Evolutionary conservation across 169 alveolate species (phyloP).

Genomic region (Cryptosporidium felis): DNA sequence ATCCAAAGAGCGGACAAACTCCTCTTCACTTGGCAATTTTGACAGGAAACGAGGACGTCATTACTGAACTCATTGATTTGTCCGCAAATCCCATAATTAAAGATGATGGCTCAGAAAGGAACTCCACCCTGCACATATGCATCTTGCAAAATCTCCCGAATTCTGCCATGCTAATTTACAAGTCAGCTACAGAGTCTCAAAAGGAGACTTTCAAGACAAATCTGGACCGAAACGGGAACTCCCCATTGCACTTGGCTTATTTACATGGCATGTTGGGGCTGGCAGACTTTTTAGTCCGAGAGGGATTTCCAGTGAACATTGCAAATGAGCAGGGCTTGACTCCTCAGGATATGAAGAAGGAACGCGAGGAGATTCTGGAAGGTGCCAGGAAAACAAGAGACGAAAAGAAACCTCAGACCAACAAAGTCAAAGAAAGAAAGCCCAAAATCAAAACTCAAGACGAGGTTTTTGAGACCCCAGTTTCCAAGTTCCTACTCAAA

Average conservation of each 20-base stretch:
- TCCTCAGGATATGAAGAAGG: conserved; percentile 3
- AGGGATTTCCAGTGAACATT: conserved; percentile 8
- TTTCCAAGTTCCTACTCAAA: conserved; percentile 25
- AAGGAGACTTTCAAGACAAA: conserved; percentile 8
- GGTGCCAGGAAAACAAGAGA: background rate
- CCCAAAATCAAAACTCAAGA: background rate
- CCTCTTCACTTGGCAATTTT: conserved; percentile 31
- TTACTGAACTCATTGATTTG: conserved; percentile 14
- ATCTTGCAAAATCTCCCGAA: conserved; percentile 39
- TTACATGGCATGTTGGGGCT: conserved; percentile 42
- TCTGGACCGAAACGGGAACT: conserved; percentile 23
- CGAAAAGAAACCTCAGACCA: background rate
- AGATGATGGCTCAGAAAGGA: background rate
- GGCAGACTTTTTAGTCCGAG: background rate
- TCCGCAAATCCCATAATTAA: conserved; percentile 40
- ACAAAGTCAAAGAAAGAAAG: background rate
- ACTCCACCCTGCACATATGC: conserved; percentile 33
- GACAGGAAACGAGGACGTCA: conserved; percentile 18
- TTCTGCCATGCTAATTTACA: conserved; percentile 16
- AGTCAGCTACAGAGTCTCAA: conserved; percentile 25
- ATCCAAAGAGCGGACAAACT: conserved; percentile 5
- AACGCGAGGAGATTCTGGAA: background rate
- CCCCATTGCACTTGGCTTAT: conserved; percentile 51
- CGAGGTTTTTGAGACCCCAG: conserved; percentile 25
- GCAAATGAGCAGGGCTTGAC: background rate